A percentile compares a stretch with the other conserved stretches of the same genome.
Conservation (phyloP, 768 basidiomycete genomes). For the Mycena vulgaris region DNA sequence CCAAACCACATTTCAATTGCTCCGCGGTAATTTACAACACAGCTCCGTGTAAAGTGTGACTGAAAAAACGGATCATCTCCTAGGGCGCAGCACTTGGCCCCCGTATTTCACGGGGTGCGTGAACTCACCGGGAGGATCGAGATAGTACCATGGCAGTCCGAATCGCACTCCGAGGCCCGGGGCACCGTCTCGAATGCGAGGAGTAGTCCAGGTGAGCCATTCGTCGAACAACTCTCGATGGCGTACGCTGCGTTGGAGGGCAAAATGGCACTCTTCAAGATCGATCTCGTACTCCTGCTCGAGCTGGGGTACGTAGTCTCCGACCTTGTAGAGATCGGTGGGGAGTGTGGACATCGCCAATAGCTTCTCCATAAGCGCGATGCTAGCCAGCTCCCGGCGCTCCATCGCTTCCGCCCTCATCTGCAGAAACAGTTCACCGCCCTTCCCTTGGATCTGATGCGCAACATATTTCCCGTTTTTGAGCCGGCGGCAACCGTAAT, state of each 20-base stretch:
- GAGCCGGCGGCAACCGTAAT: constrained; percentile 3
- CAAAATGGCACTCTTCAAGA: constrained; percentile 8
- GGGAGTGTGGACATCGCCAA: neutral
- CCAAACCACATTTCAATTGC: too few species aligned
- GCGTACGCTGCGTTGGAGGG: neutral
- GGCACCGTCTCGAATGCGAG: neutral
- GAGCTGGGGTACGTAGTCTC: constrained; percentile 13
- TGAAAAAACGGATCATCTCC: too few species aligned
- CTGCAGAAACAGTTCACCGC: too few species aligned
- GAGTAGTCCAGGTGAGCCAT: constrained; percentile 1
- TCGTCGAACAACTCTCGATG: neutral
- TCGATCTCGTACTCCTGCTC: too few species aligned
- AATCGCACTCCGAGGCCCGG: constrained; percentile 1
- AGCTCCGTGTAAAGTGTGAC: too few species aligned
- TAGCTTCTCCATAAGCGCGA: constrained; percentile 22
- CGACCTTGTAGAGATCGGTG: neutral
- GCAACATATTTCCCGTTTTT: constrained; percentile 19
- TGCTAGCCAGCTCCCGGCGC: constrained; percentile 5
- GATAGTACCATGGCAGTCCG: constrained; percentile 16
- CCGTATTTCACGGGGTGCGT: too few species aligned
- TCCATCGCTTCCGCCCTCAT: constrained; percentile 29
- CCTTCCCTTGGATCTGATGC: too few species aligned
- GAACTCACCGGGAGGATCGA: too few species aligned
- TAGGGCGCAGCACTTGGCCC: too few species aligned
- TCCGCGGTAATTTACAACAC: too few species aligned